Evolutionary conservation across 345 rosid genomes (phyloP).

Genomic region (Conringia planisiliqua): DNA sequence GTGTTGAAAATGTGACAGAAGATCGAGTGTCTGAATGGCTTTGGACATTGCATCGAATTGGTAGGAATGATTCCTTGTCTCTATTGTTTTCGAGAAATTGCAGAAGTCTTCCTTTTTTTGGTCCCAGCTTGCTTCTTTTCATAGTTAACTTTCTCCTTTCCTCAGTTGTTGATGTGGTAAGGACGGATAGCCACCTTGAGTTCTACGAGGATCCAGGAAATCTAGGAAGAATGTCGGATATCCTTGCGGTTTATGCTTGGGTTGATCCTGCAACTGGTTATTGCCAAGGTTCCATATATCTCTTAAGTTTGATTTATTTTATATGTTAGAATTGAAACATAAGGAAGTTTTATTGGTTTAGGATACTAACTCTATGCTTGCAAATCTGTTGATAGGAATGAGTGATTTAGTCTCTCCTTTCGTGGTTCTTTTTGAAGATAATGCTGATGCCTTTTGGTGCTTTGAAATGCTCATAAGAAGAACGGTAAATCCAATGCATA

Average conservation of each 20-base stretch:
- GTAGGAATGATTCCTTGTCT: slow-evolving; percentile 34
- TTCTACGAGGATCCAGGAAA: slow-evolving; percentile 81
- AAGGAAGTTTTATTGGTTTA: neutral
- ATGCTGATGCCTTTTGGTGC: slow-evolving; percentile 98
- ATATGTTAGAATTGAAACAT: neutral
- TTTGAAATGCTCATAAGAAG: slow-evolving; percentile 96
- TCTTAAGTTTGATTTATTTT: neutral
- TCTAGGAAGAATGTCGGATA: slow-evolving; percentile 91
- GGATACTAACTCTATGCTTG: slow-evolving; percentile 17
- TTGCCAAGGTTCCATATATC: slow-evolving; percentile 70
- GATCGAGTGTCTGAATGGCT: slow-evolving; percentile 87
- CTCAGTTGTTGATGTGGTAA: slow-evolving; percentile 91
- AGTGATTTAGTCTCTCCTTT: slow-evolving; percentile 94
- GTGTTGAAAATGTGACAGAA: slow-evolving; percentile 41
- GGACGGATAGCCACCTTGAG: slow-evolving; percentile 91
- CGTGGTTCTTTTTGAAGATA: slow-evolving; percentile 84
- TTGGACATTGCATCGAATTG: slow-evolving; percentile 91
- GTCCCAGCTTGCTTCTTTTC: neutral
- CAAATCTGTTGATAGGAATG: slow-evolving; percentile 63
- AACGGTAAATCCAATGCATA: slow-evolving; percentile 50
- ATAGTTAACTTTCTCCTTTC: slow-evolving; percentile 21
- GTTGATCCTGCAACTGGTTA: slow-evolving; percentile 94
- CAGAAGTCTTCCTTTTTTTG: neutral
- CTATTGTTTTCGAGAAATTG: neutral
- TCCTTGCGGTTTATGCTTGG: slow-evolving; percentile 97